phyloP scores from a whole-genome alignment of 2,329 filamentous ascomycete genomes.

The Aspergillus sp. region DNA sequence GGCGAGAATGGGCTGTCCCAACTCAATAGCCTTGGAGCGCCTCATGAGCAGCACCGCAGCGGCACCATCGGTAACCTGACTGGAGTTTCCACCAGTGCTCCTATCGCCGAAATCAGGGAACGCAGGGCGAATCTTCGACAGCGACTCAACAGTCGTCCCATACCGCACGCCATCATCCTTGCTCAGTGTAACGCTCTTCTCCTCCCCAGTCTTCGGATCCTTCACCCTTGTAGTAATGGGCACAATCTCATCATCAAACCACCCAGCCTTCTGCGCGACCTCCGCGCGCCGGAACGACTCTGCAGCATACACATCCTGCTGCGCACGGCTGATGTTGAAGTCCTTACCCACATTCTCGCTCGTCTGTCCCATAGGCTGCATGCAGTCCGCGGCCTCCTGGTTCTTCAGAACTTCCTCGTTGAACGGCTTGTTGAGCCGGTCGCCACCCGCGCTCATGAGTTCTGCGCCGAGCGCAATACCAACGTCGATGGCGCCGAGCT shows the following conservation, averaged over 20 bases:
- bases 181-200: constrained; percentile 76
- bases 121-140: constrained; percentile 84
- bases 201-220: constrained; percentile 79
- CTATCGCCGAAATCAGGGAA: constrained; percentile 87
- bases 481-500: constrained; percentile 77
- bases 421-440: constrained; percentile 73
- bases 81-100: constrained; percentile 91
- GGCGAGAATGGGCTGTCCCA: constrained; percentile 88
- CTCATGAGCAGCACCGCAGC: constrained; percentile 93
- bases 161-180: constrained; percentile 89
- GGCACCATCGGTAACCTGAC: constrained; percentile 92
- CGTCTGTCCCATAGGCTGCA: constrained; percentile 97
- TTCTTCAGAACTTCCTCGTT: constrained; percentile 74
- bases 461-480: constrained; percentile 89
- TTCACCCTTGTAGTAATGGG: constrained; percentile 83
- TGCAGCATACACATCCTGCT: constrained; percentile 82
- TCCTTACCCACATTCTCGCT: constrained; percentile 93
- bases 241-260: constrained; percentile 91
- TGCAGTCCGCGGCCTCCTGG: constrained; percentile 81
- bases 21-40: constrained; percentile 81
- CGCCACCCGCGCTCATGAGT: constrained; percentile 77
- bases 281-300: constrained; percentile 90
- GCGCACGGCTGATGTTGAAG: constrained; percentile 79
- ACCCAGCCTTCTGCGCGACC: constrained; percentile 84
- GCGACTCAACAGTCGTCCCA: constrained; percentile 81